Percentiles rank a stretch among this genome's conserved stretches.
Conservation (phyloP, 2,329 filamentous ascomycete species). For the Cladosporium cucumerinum region DNA sequence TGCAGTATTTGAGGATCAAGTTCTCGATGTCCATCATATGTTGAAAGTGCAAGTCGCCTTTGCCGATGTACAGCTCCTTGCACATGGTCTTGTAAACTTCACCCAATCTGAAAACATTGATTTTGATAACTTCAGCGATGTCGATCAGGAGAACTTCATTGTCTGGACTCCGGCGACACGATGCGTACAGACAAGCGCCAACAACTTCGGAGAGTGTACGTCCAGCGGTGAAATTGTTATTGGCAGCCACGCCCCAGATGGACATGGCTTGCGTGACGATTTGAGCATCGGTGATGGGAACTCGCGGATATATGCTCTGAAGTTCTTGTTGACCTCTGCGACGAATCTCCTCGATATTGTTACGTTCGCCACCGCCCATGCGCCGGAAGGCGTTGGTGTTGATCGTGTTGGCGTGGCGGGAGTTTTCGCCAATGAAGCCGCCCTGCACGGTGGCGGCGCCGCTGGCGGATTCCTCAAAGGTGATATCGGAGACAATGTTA, state of each 20-base stretch:
- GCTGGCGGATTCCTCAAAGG: conserved; percentile 80
- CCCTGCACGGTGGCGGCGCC: conserved; percentile 90
- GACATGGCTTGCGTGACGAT: conserved; percentile 36
- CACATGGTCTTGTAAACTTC: conserved; percentile 83
- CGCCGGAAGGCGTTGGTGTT: conserved; percentile 46
- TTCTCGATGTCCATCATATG: conserved; percentile 78
- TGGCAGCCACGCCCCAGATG: conserved; percentile 50
- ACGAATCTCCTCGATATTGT: conserved; percentile 57
- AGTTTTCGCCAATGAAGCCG: conserved; percentile 79
- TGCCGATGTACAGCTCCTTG: conserved; percentile 62
- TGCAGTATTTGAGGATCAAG: conserved; percentile 85
- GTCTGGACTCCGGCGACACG: conserved; percentile 72
- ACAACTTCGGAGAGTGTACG: conserved; percentile 80
- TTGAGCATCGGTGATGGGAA: conserved; percentile 35
- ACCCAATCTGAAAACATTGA: conserved; percentile 91
- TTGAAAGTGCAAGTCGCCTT: conserved; percentile 42
- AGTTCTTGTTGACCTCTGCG: conserved; percentile 43
- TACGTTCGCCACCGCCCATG: conserved; percentile 45
- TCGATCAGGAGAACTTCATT: conserved; percentile 94
- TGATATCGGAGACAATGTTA: conserved; percentile 88
- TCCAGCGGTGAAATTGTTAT: conserved; percentile 71
- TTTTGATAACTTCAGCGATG: conserved; percentile 75
- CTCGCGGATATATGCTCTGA: conserved; percentile 36
- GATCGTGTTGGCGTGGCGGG: conserved; percentile 68
- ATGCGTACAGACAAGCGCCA: conserved; percentile 87